Percentiles rank a stretch among this genome's conserved stretches.
Conservation (phyloP, 2,329 filamentous ascomycete genomes). For the Plenodomus lindquistii region DNA sequence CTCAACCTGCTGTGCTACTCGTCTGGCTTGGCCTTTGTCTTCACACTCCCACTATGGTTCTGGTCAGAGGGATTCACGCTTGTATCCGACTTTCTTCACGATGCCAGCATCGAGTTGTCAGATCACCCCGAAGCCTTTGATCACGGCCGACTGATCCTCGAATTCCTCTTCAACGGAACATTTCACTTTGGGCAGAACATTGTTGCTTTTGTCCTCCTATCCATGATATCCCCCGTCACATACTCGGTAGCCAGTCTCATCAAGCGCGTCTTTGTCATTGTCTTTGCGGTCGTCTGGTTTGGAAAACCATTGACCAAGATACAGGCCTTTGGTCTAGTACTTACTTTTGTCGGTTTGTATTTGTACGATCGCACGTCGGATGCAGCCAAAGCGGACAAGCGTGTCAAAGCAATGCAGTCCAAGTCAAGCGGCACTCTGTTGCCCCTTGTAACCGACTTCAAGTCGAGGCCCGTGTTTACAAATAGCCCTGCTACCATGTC, state of each 20-base stretch:
- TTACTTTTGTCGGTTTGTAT: conserved; percentile 92
- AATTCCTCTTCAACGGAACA: conserved; percentile 95
- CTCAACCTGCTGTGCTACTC: conserved; percentile 96
- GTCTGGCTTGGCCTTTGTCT: conserved; percentile 86
- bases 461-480: conserved; percentile 38
- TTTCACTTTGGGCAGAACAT: conserved; percentile 98
- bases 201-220: conserved; percentile 87
- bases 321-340: conserved; percentile 80
- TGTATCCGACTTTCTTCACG: conserved; percentile 74
- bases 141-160: conserved; percentile 66
- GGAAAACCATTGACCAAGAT: conserved; percentile 81
- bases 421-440: conserved; percentile 67
- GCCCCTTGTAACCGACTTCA: conserved; percentile 59
- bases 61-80: conserved; percentile 84
- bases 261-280: conserved; percentile 96
- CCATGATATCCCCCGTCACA: conserved; percentile 92
- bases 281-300: conserved; percentile 95
- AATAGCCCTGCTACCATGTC: conserved; percentile 46
- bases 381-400: conserved; percentile 82
- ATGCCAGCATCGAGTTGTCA: conserved; percentile 77
- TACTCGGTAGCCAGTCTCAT: conserved; percentile 96
- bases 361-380: conserved; percentile 93
- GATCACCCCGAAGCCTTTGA: conserved; percentile 75
- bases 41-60: conserved; percentile 91
- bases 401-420: conserved; percentile 66